Evolutionary conservation across 169 alveolate species (phyloP).

Genomic region (Amoebophrya sp.): DNA sequence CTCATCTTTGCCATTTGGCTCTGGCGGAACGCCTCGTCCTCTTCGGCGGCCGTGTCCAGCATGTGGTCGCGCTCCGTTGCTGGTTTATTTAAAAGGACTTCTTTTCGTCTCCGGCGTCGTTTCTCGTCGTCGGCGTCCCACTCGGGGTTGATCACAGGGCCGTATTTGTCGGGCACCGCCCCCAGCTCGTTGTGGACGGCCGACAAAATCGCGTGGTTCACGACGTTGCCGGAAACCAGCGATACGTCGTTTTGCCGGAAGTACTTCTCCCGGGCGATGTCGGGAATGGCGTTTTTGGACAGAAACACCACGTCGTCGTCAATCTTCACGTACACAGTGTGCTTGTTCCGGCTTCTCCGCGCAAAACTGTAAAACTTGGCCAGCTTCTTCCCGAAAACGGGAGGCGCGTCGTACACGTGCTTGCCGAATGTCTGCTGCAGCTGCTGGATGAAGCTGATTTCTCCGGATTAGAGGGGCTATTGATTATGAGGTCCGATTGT

Average conservation of each 20-base stretch:
- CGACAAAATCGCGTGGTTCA: background rate
- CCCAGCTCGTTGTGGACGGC: background rate
- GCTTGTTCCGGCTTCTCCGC: too few species aligned
- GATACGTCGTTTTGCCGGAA: background rate
- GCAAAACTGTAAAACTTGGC: background rate
- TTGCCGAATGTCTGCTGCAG: too few species aligned
- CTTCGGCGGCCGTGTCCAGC: background rate
- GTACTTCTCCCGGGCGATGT: background rate
- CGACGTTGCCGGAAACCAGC: background rate
- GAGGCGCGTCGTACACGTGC: background rate
- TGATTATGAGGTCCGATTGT: too few species aligned
- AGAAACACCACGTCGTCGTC: background rate
- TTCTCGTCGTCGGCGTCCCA: background rate
- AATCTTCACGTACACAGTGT: background rate
- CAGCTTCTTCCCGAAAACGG: background rate
- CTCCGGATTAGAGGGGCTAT: too few species aligned
- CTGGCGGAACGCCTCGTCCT: background rate
- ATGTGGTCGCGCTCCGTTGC: background rate
- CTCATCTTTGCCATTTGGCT: background rate
- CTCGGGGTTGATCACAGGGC: background rate
- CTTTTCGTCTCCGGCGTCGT: too few species aligned
- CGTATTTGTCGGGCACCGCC: background rate
- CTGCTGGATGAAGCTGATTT: background rate
- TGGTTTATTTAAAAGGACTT: too few species aligned
- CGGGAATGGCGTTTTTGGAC: background rate